phyloP scores from a whole-genome alignment of 2,329 filamentous ascomycete species.

The Davidsoniella neocaledoniae region DNA sequence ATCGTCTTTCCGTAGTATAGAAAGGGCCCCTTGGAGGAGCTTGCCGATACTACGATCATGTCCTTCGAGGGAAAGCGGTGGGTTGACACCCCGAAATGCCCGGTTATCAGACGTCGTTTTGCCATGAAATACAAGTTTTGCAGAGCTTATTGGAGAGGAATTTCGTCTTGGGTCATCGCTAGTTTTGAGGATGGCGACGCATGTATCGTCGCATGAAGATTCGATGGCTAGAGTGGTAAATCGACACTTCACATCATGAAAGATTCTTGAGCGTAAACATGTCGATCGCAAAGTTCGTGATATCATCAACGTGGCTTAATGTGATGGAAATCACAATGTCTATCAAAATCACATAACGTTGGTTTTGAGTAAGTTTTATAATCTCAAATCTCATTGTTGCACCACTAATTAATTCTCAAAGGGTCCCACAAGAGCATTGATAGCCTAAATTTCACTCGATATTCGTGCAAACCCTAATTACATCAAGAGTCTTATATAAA shows the following conservation, averaged over 20 bases:
- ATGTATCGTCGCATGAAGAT: conserved; percentile 84
- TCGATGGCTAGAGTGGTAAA: conserved; percentile 57
- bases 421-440: no score
- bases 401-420: no score
- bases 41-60: conserved; percentile 56
- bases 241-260: background rate
- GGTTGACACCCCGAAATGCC: conserved; percentile 62
- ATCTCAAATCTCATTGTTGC: no score
- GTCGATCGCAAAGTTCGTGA: no score
- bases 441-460: no score
- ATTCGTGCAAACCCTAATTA: no score
- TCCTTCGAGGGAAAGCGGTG: conserved; percentile 54
- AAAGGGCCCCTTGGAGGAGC: conserved; percentile 49
- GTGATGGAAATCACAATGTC: no score
- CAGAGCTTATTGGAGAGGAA: conserved; percentile 16
- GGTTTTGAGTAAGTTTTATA: no score
- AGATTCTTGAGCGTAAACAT: no score
- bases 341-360: no score
- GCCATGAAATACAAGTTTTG: conserved; percentile 58
- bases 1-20: conserved; percentile 12
- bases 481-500: no score
- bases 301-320: no score
- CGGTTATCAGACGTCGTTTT: conserved; percentile 70
- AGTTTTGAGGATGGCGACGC: conserved; percentile 56
- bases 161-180: background rate